Evolutionary conservation across 2,329 filamentous ascomycete species (phyloP), one percentile per base, ranked within the genome.

Genomic region (Calonectria hongkongensis): DNA sequence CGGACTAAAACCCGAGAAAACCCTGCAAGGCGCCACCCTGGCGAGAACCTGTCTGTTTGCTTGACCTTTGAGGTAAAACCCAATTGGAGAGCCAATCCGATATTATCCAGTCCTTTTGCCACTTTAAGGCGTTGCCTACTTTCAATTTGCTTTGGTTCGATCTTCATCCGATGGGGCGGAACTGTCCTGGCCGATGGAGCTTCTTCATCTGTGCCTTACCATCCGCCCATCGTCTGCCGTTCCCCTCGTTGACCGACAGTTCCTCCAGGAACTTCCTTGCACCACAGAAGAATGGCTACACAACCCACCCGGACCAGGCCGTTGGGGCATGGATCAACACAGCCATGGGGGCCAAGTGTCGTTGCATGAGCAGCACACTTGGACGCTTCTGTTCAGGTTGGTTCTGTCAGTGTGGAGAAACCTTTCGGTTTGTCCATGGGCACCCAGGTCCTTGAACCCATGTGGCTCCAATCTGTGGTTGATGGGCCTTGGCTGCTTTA

Each of bases 321-420:
- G 69, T 64, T 71, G 56, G 56, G 50, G 66, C 66, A 73, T 70
- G 71, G 66, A 65, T 65, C 67, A 73, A 63, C 60, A 39, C 41
- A 48, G 39, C 39, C 66, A 69, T 72, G 71, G 68, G 63, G 68
- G 64, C 64, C 65, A 71, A 66, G 68, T 71, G 50, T 68, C 68
- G 51, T 73, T 62, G 50, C 72, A 66, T 73, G 68, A 64, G 54
- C 65, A 63, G 48, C 66, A 33, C 71, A 66, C 62, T 60, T 54
- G 41, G 43, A 70, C 47, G 64, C 27, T 67, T 73, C 56, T 64
- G 68, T 58, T 69, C 56, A 71, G 70, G 63, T 66, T 64, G 64
- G 47, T 36, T 70, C 47, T 63, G 58, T 71, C 47, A 30, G 21
- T 67, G 72, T 73, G 68, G 72, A 71, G 72, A 58, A 71, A 45